A percentile compares a stretch with the other conserved stretches of the same genome.
Conservation (phyloP, 2,329 filamentous ascomycete species). For the Cladobotryum protrusum region DNA sequence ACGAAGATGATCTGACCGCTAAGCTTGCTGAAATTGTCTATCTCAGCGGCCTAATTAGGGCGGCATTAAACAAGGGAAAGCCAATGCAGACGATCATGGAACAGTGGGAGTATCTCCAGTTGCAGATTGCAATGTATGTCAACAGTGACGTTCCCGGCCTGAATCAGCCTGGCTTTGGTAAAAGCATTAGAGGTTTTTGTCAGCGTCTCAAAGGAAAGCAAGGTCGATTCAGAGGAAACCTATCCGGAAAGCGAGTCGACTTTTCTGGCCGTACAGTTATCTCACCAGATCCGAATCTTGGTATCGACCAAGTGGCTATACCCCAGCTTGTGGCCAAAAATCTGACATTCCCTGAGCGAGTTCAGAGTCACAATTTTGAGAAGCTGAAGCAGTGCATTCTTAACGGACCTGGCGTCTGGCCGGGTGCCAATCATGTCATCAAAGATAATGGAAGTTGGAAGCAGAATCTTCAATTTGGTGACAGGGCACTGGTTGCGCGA, state of each 20-base stretch:
- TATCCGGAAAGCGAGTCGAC: constrained; percentile 97
- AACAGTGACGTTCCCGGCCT: constrained; percentile 93
- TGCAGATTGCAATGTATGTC: constrained; percentile 95
- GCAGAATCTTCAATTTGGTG: constrained; percentile 68
- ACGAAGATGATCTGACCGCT: constrained; percentile 92
- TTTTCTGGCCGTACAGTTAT: constrained; percentile 98
- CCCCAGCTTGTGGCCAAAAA: constrained; percentile 91
- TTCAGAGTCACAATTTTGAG: constrained; percentile 76
- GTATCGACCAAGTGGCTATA: constrained; percentile 89
- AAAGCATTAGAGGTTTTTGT: constrained; percentile 86
- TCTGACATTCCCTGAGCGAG: constrained; percentile 88
- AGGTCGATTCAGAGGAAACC: constrained; percentile 90
- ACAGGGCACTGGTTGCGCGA: constrained; percentile 63
- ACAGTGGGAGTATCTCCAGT: constrained; percentile 94
- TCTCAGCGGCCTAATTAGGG: constrained; percentile 80
- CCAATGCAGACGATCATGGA: constrained; percentile 89
- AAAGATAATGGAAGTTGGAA: constrained; percentile 63
- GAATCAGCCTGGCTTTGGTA: constrained; percentile 80
- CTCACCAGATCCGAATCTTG: constrained; percentile 89
- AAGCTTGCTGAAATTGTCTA: constrained; percentile 96
- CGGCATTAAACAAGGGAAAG: constrained; percentile 75
- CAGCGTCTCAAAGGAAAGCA: constrained; percentile 96
- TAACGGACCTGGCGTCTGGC: constrained; percentile 73
- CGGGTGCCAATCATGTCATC: constrained; percentile 77
- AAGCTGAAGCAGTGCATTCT: constrained; percentile 69